Conservation (phyloP, 345 rosid species). For the Atalantia buxifolia region DNA sequence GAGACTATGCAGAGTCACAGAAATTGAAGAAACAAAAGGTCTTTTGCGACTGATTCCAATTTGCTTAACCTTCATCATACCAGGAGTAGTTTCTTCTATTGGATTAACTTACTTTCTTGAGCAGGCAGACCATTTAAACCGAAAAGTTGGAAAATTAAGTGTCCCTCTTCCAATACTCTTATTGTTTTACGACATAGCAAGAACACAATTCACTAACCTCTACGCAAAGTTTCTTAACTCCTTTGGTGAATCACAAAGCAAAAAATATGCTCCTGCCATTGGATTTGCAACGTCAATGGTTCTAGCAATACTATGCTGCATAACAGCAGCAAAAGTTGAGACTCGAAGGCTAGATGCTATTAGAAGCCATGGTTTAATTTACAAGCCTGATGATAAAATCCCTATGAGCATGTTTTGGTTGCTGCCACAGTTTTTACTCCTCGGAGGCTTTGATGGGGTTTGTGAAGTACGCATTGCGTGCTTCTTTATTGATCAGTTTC, state of each 20-base stretch:
- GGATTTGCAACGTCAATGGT: conserved; percentile 37
- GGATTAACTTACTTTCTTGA: conserved; percentile 37
- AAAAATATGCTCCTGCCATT: conserved; percentile 14
- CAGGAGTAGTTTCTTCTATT: conserved; percentile 30
- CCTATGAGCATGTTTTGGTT: conserved; percentile 38
- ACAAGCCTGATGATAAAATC: conserved; percentile 17
- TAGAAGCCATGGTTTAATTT: conserved; percentile 12
- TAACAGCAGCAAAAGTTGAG: conserved; percentile 37
- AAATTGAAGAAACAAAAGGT: conserved; percentile 39
- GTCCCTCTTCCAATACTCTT: conserved; percentile 35
- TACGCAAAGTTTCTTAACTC: background rate
- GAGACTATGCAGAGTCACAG: conserved; percentile 41
- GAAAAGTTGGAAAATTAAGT: conserved; percentile 22
- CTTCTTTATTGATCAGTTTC: conserved; percentile 32
- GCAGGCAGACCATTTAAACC: conserved; percentile 33
- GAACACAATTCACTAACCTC: background rate
- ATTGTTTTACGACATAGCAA: conserved; percentile 20
- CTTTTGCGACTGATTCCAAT: conserved; percentile 25
- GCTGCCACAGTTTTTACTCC: conserved; percentile 35
- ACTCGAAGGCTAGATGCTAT: conserved; percentile 23
- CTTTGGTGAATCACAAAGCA: background rate
- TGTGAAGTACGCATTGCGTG: conserved; percentile 19
- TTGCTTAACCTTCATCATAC: conserved; percentile 25
- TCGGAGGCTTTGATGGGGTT: conserved; percentile 30
- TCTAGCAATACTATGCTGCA: conserved; percentile 28